phyloP scores from a whole-genome alignment of 345 rosid genomes.

The Physaria fendleri region DNA sequence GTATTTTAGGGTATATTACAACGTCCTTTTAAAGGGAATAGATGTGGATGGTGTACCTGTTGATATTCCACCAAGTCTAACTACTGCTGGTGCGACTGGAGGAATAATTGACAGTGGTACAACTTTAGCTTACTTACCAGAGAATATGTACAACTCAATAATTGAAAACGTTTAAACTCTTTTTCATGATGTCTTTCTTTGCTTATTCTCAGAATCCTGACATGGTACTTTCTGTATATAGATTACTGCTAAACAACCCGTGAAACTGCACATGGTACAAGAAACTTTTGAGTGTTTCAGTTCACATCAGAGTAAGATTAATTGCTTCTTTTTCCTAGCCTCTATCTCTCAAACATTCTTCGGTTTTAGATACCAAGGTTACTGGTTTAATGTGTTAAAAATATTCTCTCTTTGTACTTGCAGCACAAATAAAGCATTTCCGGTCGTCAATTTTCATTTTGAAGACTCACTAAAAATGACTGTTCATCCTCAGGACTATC shows the following conservation, averaged over 20 bases:
- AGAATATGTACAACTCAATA: constrained; percentile 41
- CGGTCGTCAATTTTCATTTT: constrained; percentile 57
- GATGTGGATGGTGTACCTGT: constrained; percentile 60
- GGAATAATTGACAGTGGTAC: constrained; percentile 93
- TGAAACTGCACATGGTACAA: constrained; percentile 51
- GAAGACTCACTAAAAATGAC: constrained; percentile 53
- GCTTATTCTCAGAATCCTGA: constrained; percentile 6
- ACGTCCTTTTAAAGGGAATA: constrained; percentile 54
- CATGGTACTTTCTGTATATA: constrained; percentile 15
- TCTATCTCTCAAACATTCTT: background rate
- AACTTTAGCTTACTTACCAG: constrained; percentile 84
- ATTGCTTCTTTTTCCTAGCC: constrained; percentile 1
- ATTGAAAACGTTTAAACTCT: constrained; percentile 44
- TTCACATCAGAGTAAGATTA: constrained; percentile 50
- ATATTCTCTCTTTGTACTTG: constrained; percentile 25
- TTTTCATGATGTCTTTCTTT: background rate
- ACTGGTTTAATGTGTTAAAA: background rate
- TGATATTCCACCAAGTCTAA: constrained; percentile 46
- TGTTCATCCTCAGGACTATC: constrained; percentile 66
- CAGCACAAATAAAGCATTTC: constrained; percentile 77
- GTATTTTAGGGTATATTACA: constrained; percentile 75
- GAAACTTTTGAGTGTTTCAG: constrained; percentile 61
- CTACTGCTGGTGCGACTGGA: constrained; percentile 31
- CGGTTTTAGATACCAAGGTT: background rate
- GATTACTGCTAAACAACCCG: constrained; percentile 51